phyloP scores from a whole-genome alignment of 192 early-diverging fungal species.

The Dimargaris cristalligena region DNA sequence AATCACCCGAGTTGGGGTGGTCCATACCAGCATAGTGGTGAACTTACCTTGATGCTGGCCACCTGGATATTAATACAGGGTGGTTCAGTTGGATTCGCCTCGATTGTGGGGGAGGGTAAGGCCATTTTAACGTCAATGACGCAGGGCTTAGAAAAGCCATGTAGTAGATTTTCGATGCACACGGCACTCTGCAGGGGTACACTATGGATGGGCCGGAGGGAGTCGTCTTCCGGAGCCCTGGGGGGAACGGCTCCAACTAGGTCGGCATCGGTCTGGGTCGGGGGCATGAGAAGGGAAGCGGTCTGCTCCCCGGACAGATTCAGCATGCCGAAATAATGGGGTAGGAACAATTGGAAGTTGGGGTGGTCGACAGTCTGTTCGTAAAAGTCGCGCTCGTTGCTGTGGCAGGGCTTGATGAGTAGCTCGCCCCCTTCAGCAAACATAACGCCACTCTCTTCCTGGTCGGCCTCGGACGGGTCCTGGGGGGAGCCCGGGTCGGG shows the following conservation, averaged over 20 bases:
- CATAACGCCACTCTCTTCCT: slow-evolving; percentile 37
- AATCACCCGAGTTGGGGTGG: too few species aligned
- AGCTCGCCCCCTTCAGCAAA: slow-evolving; percentile 39
- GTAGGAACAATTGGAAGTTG: slow-evolving; percentile 41
- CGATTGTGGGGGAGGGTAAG: slow-evolving; percentile 19
- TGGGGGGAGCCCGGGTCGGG: too few species aligned
- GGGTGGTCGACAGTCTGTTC: slow-evolving; percentile 29
- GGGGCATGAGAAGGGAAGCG: neutral
- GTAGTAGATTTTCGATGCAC: slow-evolving; percentile 61
- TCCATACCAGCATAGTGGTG: too few species aligned
- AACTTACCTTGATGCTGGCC: too few species aligned
- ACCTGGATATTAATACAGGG: too few species aligned
- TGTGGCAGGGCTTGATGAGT: slow-evolving; percentile 49
- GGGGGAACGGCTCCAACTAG: slow-evolving; percentile 11
- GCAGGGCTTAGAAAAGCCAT: slow-evolving; percentile 52
- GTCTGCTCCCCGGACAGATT: slow-evolving; percentile 11
- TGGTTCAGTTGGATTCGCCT: too few species aligned
- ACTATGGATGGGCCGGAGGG: slow-evolving; percentile 12
- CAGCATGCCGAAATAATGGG: slow-evolving; percentile 46
- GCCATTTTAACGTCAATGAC: slow-evolving; percentile 84
- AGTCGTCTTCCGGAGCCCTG: neutral
- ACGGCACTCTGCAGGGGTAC: slow-evolving; percentile 25
- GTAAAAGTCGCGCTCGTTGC: slow-evolving; percentile 59
- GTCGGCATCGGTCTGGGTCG: slow-evolving; percentile 19
- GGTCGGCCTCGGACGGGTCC: neutral